Conservation (phyloP, 208 protist species). For the Leishmania braziliensis region DNA sequence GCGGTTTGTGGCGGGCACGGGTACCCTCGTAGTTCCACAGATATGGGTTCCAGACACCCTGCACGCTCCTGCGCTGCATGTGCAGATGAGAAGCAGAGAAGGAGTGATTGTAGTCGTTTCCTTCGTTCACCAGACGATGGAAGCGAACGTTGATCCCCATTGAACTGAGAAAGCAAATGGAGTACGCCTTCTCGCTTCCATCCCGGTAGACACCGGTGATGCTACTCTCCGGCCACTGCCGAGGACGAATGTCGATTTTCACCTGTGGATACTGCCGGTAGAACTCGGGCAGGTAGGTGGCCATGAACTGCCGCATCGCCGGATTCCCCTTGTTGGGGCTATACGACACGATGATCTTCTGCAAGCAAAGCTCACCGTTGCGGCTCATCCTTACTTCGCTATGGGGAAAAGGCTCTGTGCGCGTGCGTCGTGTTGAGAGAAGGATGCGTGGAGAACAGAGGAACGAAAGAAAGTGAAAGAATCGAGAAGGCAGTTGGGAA, state of each 20-base stretch:
- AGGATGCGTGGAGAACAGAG: not conserved
- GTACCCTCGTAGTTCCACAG: slow-evolving; percentile 73
- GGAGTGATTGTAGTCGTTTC: slow-evolving; percentile 68
- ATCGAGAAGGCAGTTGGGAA: not conserved
- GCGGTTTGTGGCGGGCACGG: slow-evolving; percentile 35
- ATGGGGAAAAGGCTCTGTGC: not conserved
- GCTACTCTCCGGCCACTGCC: slow-evolving; percentile 71
- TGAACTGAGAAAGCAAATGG: slow-evolving; percentile 58
- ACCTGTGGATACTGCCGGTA: slow-evolving; percentile 73
- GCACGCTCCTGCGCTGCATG: slow-evolving; percentile 67
- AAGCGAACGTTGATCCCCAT: slow-evolving; percentile 76
- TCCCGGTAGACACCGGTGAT: slow-evolving; percentile 89
- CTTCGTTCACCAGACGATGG: slow-evolving; percentile 77
- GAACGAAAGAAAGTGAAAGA: not conserved
- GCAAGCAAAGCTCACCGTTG: slow-evolving; percentile 76
- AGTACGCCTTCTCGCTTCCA: slow-evolving; percentile 69
- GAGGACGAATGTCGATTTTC: slow-evolving; percentile 73
- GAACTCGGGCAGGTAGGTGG: slow-evolving; percentile 74
- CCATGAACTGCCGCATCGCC: slow-evolving; percentile 77
- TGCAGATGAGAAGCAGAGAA: slow-evolving; percentile 71
- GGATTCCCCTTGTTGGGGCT: slow-evolving; percentile 65
- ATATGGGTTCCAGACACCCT: slow-evolving; percentile 85
- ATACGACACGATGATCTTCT: slow-evolving; percentile 87
- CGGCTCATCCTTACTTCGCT: slow-evolving; percentile 64
- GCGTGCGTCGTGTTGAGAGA: not conserved